Evolutionary conservation across 352 stramenopile genomes (phyloP), one percentile per base, ranked within the genome.

Genomic region (Pythium rishiriense): DNA sequence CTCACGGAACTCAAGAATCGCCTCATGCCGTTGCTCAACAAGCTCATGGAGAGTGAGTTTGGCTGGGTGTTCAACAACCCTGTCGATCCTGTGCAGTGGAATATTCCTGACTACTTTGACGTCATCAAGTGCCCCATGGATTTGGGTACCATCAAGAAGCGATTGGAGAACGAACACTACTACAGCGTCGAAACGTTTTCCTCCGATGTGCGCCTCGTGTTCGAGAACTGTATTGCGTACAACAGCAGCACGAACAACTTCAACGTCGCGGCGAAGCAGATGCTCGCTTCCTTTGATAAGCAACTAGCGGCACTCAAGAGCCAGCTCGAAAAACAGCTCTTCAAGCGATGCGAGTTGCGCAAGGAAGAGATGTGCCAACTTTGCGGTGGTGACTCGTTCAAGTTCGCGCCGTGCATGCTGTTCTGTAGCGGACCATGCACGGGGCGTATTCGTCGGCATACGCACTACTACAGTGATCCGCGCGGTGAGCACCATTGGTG

Each of bases 61-160:
- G 87, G 87, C 21, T 96, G 87, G 85, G 88, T 94, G 15, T 99
- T 99, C 70, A 94, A 95, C 52, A 87, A 90, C 50, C 97, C 96
- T 8, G 97, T 99, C 19, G 97, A 99, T 79, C 92, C 98, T 8
- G 89, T 97, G 55, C 83, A 93, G 56, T 89, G 96, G 72, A 88
- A 94, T 50, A 96, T 99, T 55, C 91, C 91, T 2, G 87, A 97
- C 64, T 97, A 97, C 59, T 92, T 94, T 55, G 82, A 96, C 35
- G 90, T 97, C 28, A 92, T 99, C 72, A 98, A 98, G 69, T 94
- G 93, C 50, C 97, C 97, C 0, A 99, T 99, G 97, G 97, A 99
- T 76, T 82, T 99, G 21, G 96, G 96, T 21, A 99, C 96, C n/a
- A 98, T 99, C 69, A 97, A 97, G 70, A 98, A 98, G 72, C 82